Evolutionary conservation across 1,139 yeast genomes (phyloP).

Genomic region (Pichiaceae sp.): DNA sequence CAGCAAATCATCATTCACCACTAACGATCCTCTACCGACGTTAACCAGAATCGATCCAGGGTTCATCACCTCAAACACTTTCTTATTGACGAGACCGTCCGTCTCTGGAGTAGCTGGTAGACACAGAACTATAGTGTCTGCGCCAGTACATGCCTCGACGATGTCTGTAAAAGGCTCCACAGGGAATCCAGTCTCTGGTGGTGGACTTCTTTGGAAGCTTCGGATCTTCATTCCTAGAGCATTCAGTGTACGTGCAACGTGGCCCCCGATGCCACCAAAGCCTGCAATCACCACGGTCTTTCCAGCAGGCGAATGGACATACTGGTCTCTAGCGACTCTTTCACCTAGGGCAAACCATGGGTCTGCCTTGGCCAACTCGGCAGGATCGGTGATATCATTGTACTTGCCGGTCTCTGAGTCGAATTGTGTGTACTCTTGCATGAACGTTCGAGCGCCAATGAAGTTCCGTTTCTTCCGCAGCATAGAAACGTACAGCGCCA

Average conservation of each 20-base stretch:
- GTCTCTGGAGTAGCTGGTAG: constrained; percentile 63
- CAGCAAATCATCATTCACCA: constrained; percentile 67
- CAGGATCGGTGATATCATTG: constrained; percentile 15
- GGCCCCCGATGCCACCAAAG: constrained; percentile 69
- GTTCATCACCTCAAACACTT: constrained; percentile 38
- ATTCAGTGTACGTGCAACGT: constrained; percentile 48
- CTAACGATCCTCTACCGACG: constrained; percentile 69
- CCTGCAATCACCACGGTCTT: constrained; percentile 66
- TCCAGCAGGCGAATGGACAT: constrained; percentile 33
- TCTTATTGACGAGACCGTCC: constrained; percentile 41
- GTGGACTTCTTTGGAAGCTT: constrained; percentile 45
- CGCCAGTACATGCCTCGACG: constrained; percentile 8
- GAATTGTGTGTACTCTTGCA: constrained; percentile 28
- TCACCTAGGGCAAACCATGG: constrained; percentile 29
- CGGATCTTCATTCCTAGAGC: constrained; percentile 60
- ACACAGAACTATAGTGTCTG: constrained; percentile 56
- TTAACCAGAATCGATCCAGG: constrained; percentile 60
- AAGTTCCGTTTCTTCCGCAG: constrained; percentile 35
- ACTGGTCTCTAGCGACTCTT: constrained; percentile 34
- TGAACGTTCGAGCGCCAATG: constrained; percentile 29
- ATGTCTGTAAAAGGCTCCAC: constrained; percentile 32
- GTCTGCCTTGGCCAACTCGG: constrained; percentile 19
- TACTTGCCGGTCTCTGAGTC: constrained; percentile 32
- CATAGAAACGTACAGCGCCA: constrained; percentile 38
- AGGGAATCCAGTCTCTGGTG: constrained; percentile 34